Base-by-base conservation (phyloP, 257 asterid genomes). In the Primulina tabacum region DNA sequence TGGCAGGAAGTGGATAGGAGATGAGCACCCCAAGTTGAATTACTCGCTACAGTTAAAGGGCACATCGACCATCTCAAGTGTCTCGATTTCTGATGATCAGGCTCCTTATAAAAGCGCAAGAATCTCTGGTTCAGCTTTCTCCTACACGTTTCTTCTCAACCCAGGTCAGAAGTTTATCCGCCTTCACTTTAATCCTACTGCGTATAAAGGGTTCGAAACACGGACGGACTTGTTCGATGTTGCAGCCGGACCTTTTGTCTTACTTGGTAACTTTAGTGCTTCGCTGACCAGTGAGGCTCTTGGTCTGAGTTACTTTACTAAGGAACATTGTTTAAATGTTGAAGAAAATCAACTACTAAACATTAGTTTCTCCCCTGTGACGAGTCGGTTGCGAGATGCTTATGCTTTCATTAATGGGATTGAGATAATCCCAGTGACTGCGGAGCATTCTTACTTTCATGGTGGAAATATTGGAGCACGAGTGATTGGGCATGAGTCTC, bases 1-100 rank as follows among this genome's bases (percentile, higher is more conserved):
- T 57, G 81, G 81, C 20, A 73, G 81, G 50, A 1, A 65, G 55
- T 80, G 81, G 81, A 29, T 73, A 38, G 79, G 81, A 66, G 84
- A 80, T 67, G 6, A 14, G 3, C 58, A 34, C 5, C 53, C 70
- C 17, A 58, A 29, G 62, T 70, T 70, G 38, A 33, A 75, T 30
- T 9, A 8, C 33, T 56, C 47, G 9, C 33, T 71, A 11, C 65
- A 47, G 7, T 40, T 76, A 53, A 77, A 26, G 0, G 84, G 84
- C 17, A 76, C 72, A 73, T 76, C 79, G 16, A 65, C 71, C 26
- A 73, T 66, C 62, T 65, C 84, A 12, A 73, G 81, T 38, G 52
- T 4, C 32, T 63, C 43, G n/a, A 17, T 34, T 63, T 18, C 53
- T 0, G 24, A 21, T 8, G 0, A 34, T 18, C 68, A 12, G 3